Base-by-base conservation (phyloP, 1,139 yeast genomes). In the Debaryomyces fabryi region DNA sequence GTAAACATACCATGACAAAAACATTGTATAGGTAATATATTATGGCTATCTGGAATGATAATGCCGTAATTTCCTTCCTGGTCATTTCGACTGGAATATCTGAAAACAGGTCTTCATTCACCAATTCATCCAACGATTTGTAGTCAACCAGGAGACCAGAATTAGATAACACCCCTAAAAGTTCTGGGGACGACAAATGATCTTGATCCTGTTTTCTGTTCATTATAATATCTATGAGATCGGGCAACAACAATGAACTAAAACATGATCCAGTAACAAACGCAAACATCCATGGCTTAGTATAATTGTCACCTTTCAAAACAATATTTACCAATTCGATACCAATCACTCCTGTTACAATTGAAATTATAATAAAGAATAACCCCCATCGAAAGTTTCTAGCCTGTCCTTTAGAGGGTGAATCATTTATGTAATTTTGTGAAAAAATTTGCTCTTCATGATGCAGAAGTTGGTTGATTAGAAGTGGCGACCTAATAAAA, bases 291-390 rank as follows among this genome's bases (percentile, higher is more conserved):
- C 74, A 62, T 2, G 85, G 84, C 52, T 79, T 81, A 33, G 67
- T 69, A 52, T 75, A 81, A 20, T 69, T 72, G 27, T 70, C 78
- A 21, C 75, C 76, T 51, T 81, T 80, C 51, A 80, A 63, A 6
- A 79, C 78, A 3, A 65, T 60, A 54, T 78, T 80, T 37, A 78
- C 78, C 55, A 80, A 55, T 52, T 80, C 83, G 16, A 78, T 64
- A 23, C 20, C 33, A 39, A 39, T 39, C 7, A 25, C 15, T n/a
- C 30, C 30, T 27, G 30, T 27, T n/a, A 27, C 30, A 12, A 27
- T 27, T 27, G 30, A 27, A 12, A 27, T 1, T 3, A 27, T 12
- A 27, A 27, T 27, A 12, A 27, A 27, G 6, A 27, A 27, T n/a
- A 27, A 12, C 4, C 30, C 30, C 30, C 13, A 27, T 27, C 30